Base-by-base conservation (phyloP, 1,284 basidiomycete genomes). In the Rugiboletus extremiorientalis region DNA sequence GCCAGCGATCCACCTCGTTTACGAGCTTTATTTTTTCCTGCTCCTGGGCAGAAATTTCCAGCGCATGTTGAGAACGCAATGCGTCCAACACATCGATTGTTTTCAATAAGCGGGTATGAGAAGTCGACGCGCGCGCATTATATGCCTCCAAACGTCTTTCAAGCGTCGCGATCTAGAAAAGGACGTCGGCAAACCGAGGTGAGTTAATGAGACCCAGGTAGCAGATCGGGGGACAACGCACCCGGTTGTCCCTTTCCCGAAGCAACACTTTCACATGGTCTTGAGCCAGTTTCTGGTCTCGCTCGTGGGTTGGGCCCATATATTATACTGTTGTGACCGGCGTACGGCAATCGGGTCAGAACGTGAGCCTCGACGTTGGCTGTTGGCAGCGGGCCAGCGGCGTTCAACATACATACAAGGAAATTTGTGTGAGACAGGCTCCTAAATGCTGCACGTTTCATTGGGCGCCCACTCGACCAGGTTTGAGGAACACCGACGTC, bases 81-180 rank as follows among this genome's bases (percentile, higher is more conserved):
- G 76, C 72, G 62, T 86, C 84, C 43, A 85, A 69, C 4, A 77
- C 72, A 63, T 86, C 83, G 38, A 86, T 74, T 1, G 80, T 77
- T 12, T 76, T 71, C 31, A 80, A 61, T 30, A 86, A 71, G 27
- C 82, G 79, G 30, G 73, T 71, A 33, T 84, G 80, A 3, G 84
- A 64, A 23, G 80, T 73, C 3, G 83, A 80, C 11, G 75, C 72
- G 25, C 74, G 76, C 7, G 79, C 72, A 5, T 66, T 70, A 52
- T 78, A 75, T 1, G 76, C 76, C 37, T 78, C 71, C 5, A 80
- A 38, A 50, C 77, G 74, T 18, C 66, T 60, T 54, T 78, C 68
- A n/a, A 79, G 68, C 41, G 58, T 60, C 30, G 68, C 58, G 50
- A 78, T 76, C 81, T 82, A 50, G 12, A 31, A 28, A 22, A 31